phyloP scores from a whole-genome alignment of 2,329 filamentous ascomycete species.

The Fusarium devonianum region DNA sequence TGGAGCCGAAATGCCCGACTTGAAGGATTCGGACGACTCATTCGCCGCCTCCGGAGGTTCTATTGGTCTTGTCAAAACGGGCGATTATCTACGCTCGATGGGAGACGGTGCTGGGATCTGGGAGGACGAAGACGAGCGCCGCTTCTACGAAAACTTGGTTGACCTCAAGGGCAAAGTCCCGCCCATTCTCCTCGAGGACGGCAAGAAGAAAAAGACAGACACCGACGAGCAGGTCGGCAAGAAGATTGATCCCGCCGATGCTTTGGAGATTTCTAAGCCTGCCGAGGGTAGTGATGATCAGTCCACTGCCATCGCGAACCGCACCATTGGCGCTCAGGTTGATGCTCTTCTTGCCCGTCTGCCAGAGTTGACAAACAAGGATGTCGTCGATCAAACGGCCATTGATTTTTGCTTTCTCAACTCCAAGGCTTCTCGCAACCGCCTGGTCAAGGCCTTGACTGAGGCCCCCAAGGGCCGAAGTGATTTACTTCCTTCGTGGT shows the following conservation, averaged over 20 bases:
- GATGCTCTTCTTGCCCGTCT: slow-evolving; percentile 86
- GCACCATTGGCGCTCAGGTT: slow-evolving; percentile 95
- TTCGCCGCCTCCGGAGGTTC: slow-evolving; percentile 72
- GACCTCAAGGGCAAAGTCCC: slow-evolving; percentile 97
- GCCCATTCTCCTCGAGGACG: slow-evolving; percentile 89
- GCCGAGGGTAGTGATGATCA: slow-evolving; percentile 74
- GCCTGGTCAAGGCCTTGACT: slow-evolving; percentile 89
- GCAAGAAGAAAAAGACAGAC: slow-evolving; percentile 91
- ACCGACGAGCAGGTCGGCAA: slow-evolving; percentile 83
- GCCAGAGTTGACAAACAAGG: slow-evolving; percentile 91
- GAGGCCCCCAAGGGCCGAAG: slow-evolving; percentile 94
- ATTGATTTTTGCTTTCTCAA: slow-evolving; percentile 98
- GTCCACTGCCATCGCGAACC: slow-evolving; percentile 95
- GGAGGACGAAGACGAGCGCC: slow-evolving; percentile 97
- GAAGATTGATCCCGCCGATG: slow-evolving; percentile 66
- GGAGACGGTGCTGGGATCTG: slow-evolving; percentile 93
- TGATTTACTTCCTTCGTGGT: slow-evolving; percentile 89
- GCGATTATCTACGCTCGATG: slow-evolving; percentile 89
- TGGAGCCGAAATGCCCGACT: slow-evolving; percentile 89
- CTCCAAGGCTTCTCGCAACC: slow-evolving; percentile 95
- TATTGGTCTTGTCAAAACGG: slow-evolving; percentile 92
- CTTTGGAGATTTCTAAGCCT: slow-evolving; percentile 58
- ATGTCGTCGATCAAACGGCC: slow-evolving; percentile 88
- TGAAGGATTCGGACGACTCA: slow-evolving; percentile 81
- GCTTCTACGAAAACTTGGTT: slow-evolving; percentile 96